Evolutionary conservation across 805 yeast species (phyloP), one percentile per base, ranked within the genome.

Genomic region (Maudiozyma turicensis): DNA sequence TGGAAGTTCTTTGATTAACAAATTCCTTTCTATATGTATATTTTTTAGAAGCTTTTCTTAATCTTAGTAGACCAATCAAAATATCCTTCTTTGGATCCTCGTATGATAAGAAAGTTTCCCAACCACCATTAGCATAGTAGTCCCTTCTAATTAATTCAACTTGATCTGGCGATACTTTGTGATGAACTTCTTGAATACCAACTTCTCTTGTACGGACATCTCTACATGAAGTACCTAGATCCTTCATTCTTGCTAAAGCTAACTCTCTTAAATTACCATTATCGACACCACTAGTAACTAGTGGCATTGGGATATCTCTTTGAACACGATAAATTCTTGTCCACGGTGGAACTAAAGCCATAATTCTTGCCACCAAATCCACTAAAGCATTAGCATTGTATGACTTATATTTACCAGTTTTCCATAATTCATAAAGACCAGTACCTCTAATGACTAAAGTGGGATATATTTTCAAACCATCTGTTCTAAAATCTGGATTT

Each of bases 281-380:
- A 59, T 93, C 99, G 40, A 93, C 99, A 60, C 99, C 99, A 1
- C 96, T 85, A 0, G 96, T 86, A 41, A 93, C 99, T 57, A 93
- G 74, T 0, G 99, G 99, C 99, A 93, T 93, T 15, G 99, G 99
- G 50, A 93, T 93, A 75, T 93, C 99, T 73, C 99, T 79, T 71
- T 93, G 99, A 26, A 93, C 99, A 67, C 99, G 82, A 67, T 93
- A 93, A 58, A 93, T 93, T 70, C 99, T 82, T 3, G 99, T 93
- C 99, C 99, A 93, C 3, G 99, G 99, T 29, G 99, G 99, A 6
- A 93, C 98, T 50, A 93, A 73, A 0, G 98, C 96, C 73, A 93
- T 72, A 48, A 93, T 91, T 61, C 98, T 79, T 0, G 99, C 99
- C 45, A 93, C 97, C 52, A 93, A 73, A 66, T 93, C 99, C 45